Base-by-base conservation (phyloP, 352 stramenopile species). In the Globisporangium heterothallicum region DNA sequence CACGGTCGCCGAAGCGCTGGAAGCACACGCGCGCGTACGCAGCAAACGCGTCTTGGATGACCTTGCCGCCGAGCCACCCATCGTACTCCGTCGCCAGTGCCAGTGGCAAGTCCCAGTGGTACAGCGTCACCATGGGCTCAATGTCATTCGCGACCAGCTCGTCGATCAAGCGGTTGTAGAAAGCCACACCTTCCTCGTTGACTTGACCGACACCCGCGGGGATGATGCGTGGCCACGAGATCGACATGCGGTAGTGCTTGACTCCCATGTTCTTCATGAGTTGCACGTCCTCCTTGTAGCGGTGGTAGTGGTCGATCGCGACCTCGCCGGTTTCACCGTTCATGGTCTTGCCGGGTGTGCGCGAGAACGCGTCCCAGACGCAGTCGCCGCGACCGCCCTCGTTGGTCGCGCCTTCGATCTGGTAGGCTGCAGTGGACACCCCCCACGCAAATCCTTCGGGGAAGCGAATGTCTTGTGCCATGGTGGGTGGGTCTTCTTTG, bases 91-190 rank as follows among this genome's bases (percentile, higher is more conserved):
- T 81, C 53, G 96, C 64, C 22, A 98, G 55, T 14, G 61, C 51
- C 43, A 97, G 70, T 9, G 94, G 94, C 19, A 98, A 58, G 65
- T 98, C 95, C 90, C 92, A 98, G 63, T 98, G 92, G 63, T 95
- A 97, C 13, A 98, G 59, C 13, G 90, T 97, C 7, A 95, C 74
- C 29, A 84, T 75, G 42, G 89, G 89, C 44, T 78, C 64, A 46
- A 97, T 96, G 51, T 63, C 70, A 12, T 63, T 45, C 24, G 42
- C 61, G 14, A 94, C 18, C 5, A 97, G 68, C 22, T 63, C 58
- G 59, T 95, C 66, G 61, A 96, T 87, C 0, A 97, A 44, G 6
- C 64, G 38, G 49, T 87, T 79, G 70, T 97, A 97, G 63, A 95
- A 95, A 1, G 56, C 57, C 19, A 97, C 67, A 14, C 87, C 87